Base-by-base conservation (phyloP, 805 yeast species). In the Barnettozyma sucrosica region DNA sequence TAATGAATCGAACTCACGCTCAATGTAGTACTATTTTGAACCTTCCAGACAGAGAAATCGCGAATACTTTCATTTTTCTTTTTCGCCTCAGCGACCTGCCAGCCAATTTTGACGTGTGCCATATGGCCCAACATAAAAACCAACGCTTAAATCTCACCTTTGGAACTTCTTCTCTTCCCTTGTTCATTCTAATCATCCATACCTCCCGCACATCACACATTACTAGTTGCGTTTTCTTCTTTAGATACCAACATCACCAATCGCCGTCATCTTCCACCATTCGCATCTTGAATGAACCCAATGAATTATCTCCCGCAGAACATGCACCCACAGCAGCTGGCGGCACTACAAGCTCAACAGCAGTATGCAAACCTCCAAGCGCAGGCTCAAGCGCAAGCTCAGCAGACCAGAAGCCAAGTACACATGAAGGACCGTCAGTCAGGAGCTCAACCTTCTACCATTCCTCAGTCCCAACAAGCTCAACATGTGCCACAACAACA, bases 321-420 rank as follows among this genome's bases (percentile, higher is more conserved):
- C 23, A 16, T 44, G 7, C 48, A 52, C 42, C 51, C 53, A 3
- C 55, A 52, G 40, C 55, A 52, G 13, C 20, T 50, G 19, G 55
- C 53, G 33, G 55, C 55, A 13, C 30, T 52, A 6, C 55, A 52
- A 23, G 53, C 53, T 8, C 55, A 51, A 36, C 48, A 44, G 7
- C 55, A 50, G 28, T 52, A 50, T 36, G 53, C 53, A 8, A 50
- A 50, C 30, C 24, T 49, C n/a, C 55, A 49, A 41, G 51, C 47
- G 11, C 49, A 47, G 14, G 48, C 38, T 0, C 49, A 47, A 7
- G 48, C 38, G 8, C 36, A 41, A 21, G 33, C 51, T 16, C 37
- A 34, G 32, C 41, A 32, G 11, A 38, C 40, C 1, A 40, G 39
- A 14, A 40, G 20, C 13, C 47, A 41, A 21, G 25, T 21, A n/a